These are phyloP conservation scores for Metschnikowia drakensbergensis DNA, from an alignment of 805 yeast species.

Conservation along the genomic window DNA sequence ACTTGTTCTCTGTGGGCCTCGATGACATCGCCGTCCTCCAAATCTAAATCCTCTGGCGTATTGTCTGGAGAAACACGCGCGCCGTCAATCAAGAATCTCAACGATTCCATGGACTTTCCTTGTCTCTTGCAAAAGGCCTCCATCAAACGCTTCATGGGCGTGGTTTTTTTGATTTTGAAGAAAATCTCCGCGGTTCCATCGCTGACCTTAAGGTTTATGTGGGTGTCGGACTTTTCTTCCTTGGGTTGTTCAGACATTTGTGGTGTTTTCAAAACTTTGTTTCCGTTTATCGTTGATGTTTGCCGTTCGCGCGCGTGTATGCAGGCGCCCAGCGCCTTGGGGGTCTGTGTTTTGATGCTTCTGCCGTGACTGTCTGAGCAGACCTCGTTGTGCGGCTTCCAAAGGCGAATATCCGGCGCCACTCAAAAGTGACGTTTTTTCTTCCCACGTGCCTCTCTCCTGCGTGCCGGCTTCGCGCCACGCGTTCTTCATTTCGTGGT, in stretches of 20 bases:
- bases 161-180: conserved; percentile 89
- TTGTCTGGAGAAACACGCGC: conserved; percentile 81
- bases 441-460: too few species aligned
- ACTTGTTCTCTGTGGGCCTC: conserved; percentile 97
- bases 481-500: too few species aligned
- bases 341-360: not conserved
- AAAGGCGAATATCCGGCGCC: too few species aligned
- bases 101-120: conserved; percentile 76
- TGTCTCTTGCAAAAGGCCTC: conserved; percentile 98
- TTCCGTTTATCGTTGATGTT: conserved; percentile 3
- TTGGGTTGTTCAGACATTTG: conserved; percentile 20
- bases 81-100: conserved; percentile 92
- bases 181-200: conserved; percentile 93
- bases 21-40: conserved; percentile 93
- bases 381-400: too few species aligned
- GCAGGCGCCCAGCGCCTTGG: not conserved
- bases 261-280: conserved; percentile 2
- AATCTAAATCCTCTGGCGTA: conserved; percentile 89
- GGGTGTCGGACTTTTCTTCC: conserved; percentile 43
- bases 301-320: conserved; percentile 7
- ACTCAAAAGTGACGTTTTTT: too few species aligned
- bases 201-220: conserved; percentile 88
- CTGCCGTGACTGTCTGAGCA: not conserved
- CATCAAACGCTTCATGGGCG: conserved; percentile 91
- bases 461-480: too few species aligned